Conservation (phyloP, 306 rosid genomes). For the Potentilla sterilis region DNA sequence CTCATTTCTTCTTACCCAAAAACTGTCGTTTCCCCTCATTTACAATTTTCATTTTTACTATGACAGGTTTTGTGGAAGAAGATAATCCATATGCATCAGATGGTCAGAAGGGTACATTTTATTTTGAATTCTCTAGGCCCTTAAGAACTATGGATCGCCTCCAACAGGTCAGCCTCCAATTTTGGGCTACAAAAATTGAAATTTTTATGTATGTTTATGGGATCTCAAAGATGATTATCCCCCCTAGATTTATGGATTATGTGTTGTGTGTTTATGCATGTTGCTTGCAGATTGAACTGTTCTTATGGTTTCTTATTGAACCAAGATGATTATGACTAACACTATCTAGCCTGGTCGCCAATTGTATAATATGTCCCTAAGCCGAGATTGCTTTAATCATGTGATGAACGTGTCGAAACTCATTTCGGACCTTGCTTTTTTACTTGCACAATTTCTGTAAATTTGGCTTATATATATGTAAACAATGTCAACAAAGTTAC, state of each 20-base stretch:
- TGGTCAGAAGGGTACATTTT: slow-evolving; percentile 75
- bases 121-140: slow-evolving; percentile 90
- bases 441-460: not conserved
- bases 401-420: not conserved
- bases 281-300: not conserved
- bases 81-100: slow-evolving; percentile 78
- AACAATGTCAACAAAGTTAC: not conserved
- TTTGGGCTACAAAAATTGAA: slow-evolving; percentile 18
- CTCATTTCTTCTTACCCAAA: not conserved
- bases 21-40: not conserved
- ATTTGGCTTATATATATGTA: not conserved
- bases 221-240: not conserved
- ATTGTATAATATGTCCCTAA: not conserved
- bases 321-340: slow-evolving; percentile 12
- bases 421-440: not conserved
- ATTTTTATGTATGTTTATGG: not conserved
- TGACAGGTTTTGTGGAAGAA: slow-evolving; percentile 74
- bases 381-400: not conserved
- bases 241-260: not conserved
- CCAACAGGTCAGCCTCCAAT: slow-evolving; percentile 70
- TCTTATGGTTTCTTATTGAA: not conserved
- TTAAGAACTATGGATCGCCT: slow-evolving; percentile 91
- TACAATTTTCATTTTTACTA: not conserved
- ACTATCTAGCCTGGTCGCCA: not conserved
- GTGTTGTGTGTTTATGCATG: slow-evolving; percentile 14